These are phyloP conservation scores for Eutrema salsugineum DNA, from an alignment of 441 rosid species.

Conservation along the genomic window DNA sequence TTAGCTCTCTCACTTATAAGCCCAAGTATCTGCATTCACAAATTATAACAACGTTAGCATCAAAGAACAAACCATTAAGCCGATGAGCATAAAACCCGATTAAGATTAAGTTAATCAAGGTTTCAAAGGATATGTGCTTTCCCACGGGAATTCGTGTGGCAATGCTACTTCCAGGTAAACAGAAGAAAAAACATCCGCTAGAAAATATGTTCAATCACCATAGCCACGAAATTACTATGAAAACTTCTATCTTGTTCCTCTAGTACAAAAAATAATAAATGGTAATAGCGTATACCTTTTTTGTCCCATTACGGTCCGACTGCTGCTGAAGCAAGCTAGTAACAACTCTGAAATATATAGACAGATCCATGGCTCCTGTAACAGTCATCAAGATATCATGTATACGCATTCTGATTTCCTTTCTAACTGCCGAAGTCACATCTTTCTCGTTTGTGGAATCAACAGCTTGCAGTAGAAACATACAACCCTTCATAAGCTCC, in stretches of 20 bases:
- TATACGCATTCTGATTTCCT: slow-evolving; percentile 55
- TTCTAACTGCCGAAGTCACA: slow-evolving; percentile 42
- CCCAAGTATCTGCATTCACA: slow-evolving; percentile 64
- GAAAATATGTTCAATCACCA: background rate
- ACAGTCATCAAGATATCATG: slow-evolving; percentile 59
- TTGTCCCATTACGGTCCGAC: slow-evolving; percentile 55
- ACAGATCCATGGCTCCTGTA: slow-evolving; percentile 59
- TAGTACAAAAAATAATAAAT: background rate
- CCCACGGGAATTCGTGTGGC: background rate
- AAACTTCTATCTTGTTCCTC: background rate
- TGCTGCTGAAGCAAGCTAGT: slow-evolving; percentile 59
- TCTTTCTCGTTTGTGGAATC: slow-evolving; percentile 50
- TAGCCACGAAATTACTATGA: background rate
- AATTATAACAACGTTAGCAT: background rate
- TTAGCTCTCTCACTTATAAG: slow-evolving; percentile 70
- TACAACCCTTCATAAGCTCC: slow-evolving; percentile 77
- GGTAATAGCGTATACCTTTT: slow-evolving; percentile 57
- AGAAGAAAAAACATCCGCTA: background rate
- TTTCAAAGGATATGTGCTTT: background rate
- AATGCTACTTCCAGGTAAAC: slow-evolving; percentile 5
- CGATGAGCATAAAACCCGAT: background rate
- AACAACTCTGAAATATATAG: slow-evolving; percentile 72
- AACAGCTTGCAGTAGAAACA: slow-evolving; percentile 46
- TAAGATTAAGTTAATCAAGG: background rate
- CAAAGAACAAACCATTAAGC: background rate